Base-by-base conservation (phyloP, 106 monocot species). In the Allium cepa region DNA sequence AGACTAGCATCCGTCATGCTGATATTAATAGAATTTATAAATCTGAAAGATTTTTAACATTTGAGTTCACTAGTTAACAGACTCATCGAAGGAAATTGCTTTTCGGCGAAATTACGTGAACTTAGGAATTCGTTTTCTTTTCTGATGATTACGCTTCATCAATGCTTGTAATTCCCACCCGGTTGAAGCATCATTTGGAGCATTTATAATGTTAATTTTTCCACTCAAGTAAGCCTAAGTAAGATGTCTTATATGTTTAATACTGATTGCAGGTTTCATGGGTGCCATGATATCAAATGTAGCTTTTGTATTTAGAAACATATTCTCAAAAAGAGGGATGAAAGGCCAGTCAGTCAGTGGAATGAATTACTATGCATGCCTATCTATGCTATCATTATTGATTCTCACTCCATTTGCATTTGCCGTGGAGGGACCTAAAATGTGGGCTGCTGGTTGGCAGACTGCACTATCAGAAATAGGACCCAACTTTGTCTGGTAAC, bases 301-400 rank as follows among this genome's bases (percentile, higher is more conserved):
- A 47, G 94, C 94, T 17, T 94, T 94, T 76, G 94, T 94, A 17
- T 94, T 94, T 73, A 72, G 94, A 45, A 94, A 90, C 47, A 94
- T 94, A 36, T 94, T 94, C 77, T 94, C 94, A 4, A 94, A 94
- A 62, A 90, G 64, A 67, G 94, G 94, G 72, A 94, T 94, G 94
- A 94, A 86, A 46, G 90, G 94, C 68, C 89, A 84, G 66, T 90
- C 94, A 17, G 87, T 94, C 46, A 84, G 94, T 17, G 94, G 94
- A 52, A 94, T 94, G 94, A 94, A 94, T 67, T 94, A 94, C 68
- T 94, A 94, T 46, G 94, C 94, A 17, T 94, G 94, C 69, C 80
- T 94, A 56, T 94, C 90, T 8, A 87, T 94, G 60, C 66, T 94
- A 36, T 94, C 94, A 26, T 76, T 94, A 36, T 50, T 87, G 64